These are phyloP conservation scores for Halteria grandinella DNA, from an alignment of 73 alveolate genomes.

Conservation along the genomic window DNA sequence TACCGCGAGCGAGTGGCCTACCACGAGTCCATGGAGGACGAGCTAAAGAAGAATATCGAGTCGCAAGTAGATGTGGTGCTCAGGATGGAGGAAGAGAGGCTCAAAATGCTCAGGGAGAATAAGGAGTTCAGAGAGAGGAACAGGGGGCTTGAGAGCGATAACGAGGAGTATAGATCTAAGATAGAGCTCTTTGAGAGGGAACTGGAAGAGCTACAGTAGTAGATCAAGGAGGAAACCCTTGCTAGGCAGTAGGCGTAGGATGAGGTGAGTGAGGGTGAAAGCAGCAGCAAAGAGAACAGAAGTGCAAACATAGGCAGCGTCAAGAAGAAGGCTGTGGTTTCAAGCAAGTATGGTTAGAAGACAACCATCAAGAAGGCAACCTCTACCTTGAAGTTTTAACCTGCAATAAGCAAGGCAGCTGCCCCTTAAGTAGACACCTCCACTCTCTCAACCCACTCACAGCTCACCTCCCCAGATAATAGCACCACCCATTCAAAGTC, in stretches of 20 bases:
- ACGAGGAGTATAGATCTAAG: slow-evolving; percentile 29
- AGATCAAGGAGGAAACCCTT: slow-evolving; percentile 33
- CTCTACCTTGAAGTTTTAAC: too few relatives aligned
- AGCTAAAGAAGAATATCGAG: slow-evolving; percentile 52
- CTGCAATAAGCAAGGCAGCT: too few relatives aligned
- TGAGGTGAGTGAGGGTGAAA: too few relatives aligned
- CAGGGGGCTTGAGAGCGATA: not conserved
- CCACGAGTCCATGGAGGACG: slow-evolving; percentile 48
- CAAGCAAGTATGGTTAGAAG: too few relatives aligned
- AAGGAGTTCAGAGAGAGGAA: slow-evolving; percentile 17
- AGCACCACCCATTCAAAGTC: too few relatives aligned
- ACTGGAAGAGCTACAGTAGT: slow-evolving; percentile 24
- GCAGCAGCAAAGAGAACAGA: not conserved
- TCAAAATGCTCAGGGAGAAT: slow-evolving; percentile 32
- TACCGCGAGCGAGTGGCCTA: slow-evolving; percentile 36
- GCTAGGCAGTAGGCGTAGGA: too few relatives aligned
- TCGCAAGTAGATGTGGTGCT: slow-evolving; percentile 53
- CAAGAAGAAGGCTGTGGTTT: too few relatives aligned
- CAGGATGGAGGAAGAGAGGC: slow-evolving; percentile 61
- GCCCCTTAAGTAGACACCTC: too few relatives aligned
- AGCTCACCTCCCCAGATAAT: too few relatives aligned
- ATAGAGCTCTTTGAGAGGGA: slow-evolving; percentile 37
- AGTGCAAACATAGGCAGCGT: too few relatives aligned
- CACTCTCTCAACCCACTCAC: too few relatives aligned
- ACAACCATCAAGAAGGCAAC: too few relatives aligned